A percentile compares a stretch with the other conserved stretches of the same genome.
These are phyloP conservation scores for Paecilomyces dactylethromorphus DNA, from an alignment of 2,329 filamentous ascomycete species.

Conservation along the genomic window DNA sequence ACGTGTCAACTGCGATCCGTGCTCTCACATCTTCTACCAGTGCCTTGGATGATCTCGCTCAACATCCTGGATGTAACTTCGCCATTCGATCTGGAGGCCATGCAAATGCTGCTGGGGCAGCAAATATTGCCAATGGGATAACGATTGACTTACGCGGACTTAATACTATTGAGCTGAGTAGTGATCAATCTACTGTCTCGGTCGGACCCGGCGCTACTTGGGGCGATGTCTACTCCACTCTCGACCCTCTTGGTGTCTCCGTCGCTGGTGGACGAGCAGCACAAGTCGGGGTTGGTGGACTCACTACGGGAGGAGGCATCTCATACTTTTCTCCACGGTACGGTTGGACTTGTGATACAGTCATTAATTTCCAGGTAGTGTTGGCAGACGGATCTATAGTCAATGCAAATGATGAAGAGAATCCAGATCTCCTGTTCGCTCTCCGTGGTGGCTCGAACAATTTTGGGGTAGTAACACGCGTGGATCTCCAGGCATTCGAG, in stretches of 20 bases:
- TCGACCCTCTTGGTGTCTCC: conserved; percentile 11
- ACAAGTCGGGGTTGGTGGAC: conserved; percentile 20
- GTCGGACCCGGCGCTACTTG: not conserved
- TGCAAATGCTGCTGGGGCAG: not conserved
- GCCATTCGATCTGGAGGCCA: not conserved
- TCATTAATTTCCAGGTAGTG: conserved; percentile 43
- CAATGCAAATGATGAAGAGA: conserved; percentile 34
- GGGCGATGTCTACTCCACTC: conserved; percentile 1
- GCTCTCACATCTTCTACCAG: not conserved
- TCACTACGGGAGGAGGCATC: conserved; percentile 28
- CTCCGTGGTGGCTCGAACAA: conserved; percentile 54
- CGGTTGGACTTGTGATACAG: conserved; percentile 47
- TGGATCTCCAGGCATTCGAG: conserved; percentile 10
- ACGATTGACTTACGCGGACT: not conserved
- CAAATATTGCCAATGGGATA: conserved; percentile 7
- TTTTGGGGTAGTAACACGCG: conserved; percentile 38
- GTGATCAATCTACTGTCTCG: not conserved
- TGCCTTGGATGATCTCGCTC: not conserved
- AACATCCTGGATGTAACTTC: conserved; percentile 2
- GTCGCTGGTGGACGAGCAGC: conserved; percentile 16
- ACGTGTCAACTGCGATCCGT: conserved; percentile 10
- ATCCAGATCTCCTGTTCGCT: conserved; percentile 47
- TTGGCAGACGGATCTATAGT: conserved; percentile 45
- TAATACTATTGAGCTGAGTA: not conserved
- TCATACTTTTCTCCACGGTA: conserved; percentile 41